Conservation (phyloP, 441 rosid species). For the Gossypium schwendimanii region DNA sequence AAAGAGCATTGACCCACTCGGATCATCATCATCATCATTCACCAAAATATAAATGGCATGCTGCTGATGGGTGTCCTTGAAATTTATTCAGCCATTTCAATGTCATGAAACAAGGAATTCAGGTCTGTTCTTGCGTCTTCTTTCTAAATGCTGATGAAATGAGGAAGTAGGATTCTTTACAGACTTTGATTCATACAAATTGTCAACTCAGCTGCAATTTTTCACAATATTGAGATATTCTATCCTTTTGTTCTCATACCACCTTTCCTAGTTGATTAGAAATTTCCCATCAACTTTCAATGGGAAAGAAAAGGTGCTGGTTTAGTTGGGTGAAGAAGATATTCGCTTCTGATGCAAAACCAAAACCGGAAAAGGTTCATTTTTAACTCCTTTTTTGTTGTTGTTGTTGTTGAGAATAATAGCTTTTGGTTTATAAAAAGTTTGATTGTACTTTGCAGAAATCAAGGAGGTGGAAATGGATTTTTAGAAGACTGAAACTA, state of each 20-base stretch:
- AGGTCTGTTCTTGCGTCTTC: background rate
- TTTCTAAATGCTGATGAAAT: background rate
- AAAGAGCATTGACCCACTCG: background rate
- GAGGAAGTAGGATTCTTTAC: background rate
- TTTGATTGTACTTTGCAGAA: constrained; percentile 23
- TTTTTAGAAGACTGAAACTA: constrained; percentile 38
- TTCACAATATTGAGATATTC: background rate
- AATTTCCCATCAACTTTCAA: constrained; percentile 27
- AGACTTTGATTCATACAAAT: background rate
- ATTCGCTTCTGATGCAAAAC: constrained; percentile 41
- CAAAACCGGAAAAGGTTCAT: constrained; percentile 47
- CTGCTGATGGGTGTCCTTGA: background rate
- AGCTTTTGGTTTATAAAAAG: background rate
- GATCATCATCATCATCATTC: background rate
- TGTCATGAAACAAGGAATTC: background rate
- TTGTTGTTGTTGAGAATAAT: background rate
- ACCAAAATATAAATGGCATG: background rate
- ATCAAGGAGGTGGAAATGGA: constrained; percentile 51
- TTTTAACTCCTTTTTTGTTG: background rate
- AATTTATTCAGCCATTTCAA: background rate
- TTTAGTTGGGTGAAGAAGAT: constrained; percentile 59
- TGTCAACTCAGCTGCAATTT: background rate
- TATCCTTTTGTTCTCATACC: background rate
- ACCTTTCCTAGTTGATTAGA: constrained; percentile 4
- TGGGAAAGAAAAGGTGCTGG: constrained; percentile 60